Conservation (phyloP, 1,139 yeast genomes). For the Yamadazyma diospyri region DNA sequence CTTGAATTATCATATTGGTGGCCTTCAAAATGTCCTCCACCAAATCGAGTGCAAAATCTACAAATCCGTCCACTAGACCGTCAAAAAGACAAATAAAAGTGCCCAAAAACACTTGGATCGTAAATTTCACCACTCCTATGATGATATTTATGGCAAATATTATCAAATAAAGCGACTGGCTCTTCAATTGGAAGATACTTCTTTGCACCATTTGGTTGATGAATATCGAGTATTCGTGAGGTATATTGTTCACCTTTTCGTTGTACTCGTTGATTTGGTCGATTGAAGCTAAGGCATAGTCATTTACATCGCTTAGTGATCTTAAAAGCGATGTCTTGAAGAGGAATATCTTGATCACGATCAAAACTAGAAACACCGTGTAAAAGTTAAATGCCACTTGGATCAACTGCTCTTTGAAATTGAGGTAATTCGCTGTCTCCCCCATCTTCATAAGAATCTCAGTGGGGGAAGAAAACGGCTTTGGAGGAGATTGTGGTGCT, state of each 20-base stretch:
- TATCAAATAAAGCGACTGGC: slow-evolving; percentile 30
- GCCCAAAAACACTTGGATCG: slow-evolving; percentile 71
- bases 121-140: slow-evolving; percentile 59
- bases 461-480: background rate
- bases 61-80: slow-evolving; percentile 69
- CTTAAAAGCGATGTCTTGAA: slow-evolving; percentile 42
- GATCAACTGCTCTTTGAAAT: slow-evolving; percentile 43
- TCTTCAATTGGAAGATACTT: slow-evolving; percentile 44
- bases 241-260: slow-evolving; percentile 7
- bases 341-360: slow-evolving; percentile 47
- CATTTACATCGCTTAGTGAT: slow-evolving; percentile 32
- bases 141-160: slow-evolving; percentile 50
- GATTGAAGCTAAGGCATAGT: slow-evolving; percentile 21
- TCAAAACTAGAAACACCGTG: slow-evolving; percentile 42
- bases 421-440: slow-evolving; percentile 20
- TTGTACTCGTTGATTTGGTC: slow-evolving; percentile 13
- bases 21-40: slow-evolving; percentile 59
- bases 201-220: slow-evolving; percentile 51
- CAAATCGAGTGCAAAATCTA: slow-evolving; percentile 65
- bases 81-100: slow-evolving; percentile 81
- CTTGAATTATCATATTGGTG: slow-evolving; percentile 40
- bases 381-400: slow-evolving; percentile 60
- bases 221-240: slow-evolving; percentile 42
- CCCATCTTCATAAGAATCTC: background rate
- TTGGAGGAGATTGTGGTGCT: background rate